Percentiles rank a stretch among this genome's conserved stretches.
phyloP scores from a whole-genome alignment of 129 eudicot species.

The Helianthus annuus region DNA sequence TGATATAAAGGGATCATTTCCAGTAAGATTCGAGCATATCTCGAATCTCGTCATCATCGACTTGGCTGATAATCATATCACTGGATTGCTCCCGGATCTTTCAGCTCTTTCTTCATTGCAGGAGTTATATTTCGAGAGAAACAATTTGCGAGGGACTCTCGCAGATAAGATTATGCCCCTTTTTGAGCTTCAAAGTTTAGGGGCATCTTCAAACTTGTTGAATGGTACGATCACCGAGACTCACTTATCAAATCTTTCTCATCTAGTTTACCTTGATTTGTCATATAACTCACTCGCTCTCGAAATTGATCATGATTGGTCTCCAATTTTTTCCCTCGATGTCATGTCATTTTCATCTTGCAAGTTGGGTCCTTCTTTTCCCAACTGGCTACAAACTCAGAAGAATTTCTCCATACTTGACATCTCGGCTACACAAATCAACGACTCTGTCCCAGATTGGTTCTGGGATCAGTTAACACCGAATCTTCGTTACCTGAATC shows the following conservation, averaged over 20 bases:
- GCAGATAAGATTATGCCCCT: constrained; percentile 26
- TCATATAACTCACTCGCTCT: constrained; percentile 30
- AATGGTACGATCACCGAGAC: constrained; percentile 33
- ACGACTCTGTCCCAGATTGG: constrained; percentile 30
- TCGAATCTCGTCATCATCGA: constrained; percentile 3
- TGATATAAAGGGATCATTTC: neutral
- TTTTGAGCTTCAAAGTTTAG: constrained; percentile 22
- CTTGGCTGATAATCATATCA: constrained; percentile 5
- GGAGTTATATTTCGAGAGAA: constrained; percentile 14
- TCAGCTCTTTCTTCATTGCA: constrained; percentile 20
- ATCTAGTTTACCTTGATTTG: constrained; percentile 26
- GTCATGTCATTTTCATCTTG: constrained; percentile 14
- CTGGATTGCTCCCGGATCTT: constrained; percentile 42
- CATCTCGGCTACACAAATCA: constrained; percentile 20
- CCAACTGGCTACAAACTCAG: constrained; percentile 33
- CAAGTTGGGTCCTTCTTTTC: constrained; percentile 40
- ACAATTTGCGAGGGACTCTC: constrained; percentile 33
- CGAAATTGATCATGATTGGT: constrained; percentile 29
- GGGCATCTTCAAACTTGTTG: constrained; percentile 26
- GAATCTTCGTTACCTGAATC: neutral
- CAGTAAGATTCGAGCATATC: neutral
- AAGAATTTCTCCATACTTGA: constrained; percentile 15
- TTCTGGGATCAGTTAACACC: constrained; percentile 26
- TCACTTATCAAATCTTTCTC: constrained; percentile 43
- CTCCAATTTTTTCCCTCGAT: constrained; percentile 46